phyloP scores from a whole-genome alignment of 2,329 filamentous ascomycete genomes.

The Colletotrichum ledebouriae region DNA sequence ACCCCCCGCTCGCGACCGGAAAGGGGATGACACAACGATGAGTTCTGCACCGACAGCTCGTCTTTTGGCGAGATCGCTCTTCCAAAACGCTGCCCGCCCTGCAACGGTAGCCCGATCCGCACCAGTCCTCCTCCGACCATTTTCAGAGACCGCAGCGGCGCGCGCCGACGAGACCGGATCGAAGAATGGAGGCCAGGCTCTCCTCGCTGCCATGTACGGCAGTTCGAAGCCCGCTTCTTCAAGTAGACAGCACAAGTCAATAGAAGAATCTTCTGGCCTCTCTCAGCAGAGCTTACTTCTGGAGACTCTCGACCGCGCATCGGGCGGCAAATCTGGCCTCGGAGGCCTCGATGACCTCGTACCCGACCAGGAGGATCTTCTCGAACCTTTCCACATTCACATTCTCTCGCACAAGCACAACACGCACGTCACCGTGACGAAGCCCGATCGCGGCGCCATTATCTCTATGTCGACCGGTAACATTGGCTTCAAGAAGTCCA shows the following conservation, averaged over 20 bases:
- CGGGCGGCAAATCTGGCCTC: conserved; percentile 43
- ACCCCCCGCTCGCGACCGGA: conserved; percentile 37
- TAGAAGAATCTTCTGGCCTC: conserved; percentile 48
- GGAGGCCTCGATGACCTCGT: conserved; percentile 45
- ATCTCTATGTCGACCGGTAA: conserved; percentile 87
- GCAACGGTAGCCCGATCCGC: conserved; percentile 42
- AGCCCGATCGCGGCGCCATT: conserved; percentile 83
- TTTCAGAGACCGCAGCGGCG: conserved; percentile 54
- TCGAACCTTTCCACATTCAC: conserved; percentile 86
- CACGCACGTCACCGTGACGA: conserved; percentile 90
- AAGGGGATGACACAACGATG: conserved; percentile 54
- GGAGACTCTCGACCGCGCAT: conserved; percentile 51
- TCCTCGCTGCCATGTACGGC: conserved; percentile 44
- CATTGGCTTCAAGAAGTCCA: conserved; percentile 89
- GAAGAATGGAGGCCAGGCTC: conserved; percentile 37
- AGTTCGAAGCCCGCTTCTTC: background rate
- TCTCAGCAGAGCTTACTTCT: conserved; percentile 56
- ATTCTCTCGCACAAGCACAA: conserved; percentile 93
- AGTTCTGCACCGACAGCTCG: conserved; percentile 58
- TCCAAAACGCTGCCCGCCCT: conserved; percentile 46
- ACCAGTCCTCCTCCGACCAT: conserved; percentile 49
- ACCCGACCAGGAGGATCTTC: conserved; percentile 51
- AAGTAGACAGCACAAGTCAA: background rate
- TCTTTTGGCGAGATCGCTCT: conserved; percentile 57
- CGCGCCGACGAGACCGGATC: conserved; percentile 45